Evolutionary conservation across 805 yeast species (phyloP).

Genomic region (Starmerella scarabaei): DNA sequence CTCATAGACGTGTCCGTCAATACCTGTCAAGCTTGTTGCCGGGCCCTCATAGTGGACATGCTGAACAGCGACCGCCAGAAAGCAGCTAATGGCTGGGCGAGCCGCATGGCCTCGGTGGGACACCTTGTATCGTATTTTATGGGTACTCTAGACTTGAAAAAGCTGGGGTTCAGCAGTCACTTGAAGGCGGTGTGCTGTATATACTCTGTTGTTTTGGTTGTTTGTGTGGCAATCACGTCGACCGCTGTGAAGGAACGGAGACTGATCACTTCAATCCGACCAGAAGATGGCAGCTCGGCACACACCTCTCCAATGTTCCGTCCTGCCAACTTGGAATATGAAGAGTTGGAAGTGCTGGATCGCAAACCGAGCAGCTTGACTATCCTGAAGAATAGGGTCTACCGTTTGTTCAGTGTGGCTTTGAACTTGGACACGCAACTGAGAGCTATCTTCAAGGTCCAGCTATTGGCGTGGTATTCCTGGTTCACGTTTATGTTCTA

Average conservation of each 20-base stretch:
- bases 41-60: constrained; percentile 51
- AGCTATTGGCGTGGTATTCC: constrained; percentile 56
- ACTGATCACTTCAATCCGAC: constrained; percentile 26
- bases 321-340: background rate
- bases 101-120: constrained; percentile 47
- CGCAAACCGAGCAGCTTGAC: background rate
- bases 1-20: constrained; percentile 48
- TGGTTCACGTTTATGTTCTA: constrained; percentile 55
- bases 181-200: constrained; percentile 37
- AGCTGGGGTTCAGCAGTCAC: constrained; percentile 37
- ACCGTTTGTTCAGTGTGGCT: constrained; percentile 9
- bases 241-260: constrained; percentile 36
- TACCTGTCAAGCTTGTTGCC: constrained; percentile 45
- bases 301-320: background rate
- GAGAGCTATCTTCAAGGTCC: constrained; percentile 39
- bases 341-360: background rate
- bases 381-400: background rate
- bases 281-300: background rate
- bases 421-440: constrained; percentile 37
- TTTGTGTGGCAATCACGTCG: constrained; percentile 33
- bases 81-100: constrained; percentile 53
- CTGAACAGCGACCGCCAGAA: constrained; percentile 46
- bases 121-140: constrained; percentile 45
- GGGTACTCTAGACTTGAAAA: constrained; percentile 37
- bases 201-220: constrained; percentile 33